phyloP scores from a whole-genome alignment of 2,329 filamentous ascomycete species.

The Alternaria sp. region DNA sequence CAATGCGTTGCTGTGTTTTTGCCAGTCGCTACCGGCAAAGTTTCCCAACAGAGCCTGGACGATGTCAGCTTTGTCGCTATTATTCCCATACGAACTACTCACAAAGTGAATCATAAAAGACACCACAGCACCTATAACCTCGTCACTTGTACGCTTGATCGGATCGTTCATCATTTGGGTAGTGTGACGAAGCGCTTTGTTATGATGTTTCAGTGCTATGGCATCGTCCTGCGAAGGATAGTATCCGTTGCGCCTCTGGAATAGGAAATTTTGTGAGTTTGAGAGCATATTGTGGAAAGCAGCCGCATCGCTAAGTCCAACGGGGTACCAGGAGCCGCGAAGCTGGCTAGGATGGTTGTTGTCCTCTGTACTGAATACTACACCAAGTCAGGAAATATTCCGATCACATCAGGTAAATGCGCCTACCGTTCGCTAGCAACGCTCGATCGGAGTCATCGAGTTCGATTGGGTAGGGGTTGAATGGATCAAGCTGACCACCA shows the following conservation, averaged over 20 bases:
- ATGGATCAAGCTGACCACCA: constrained; percentile 37
- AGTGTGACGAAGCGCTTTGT: constrained; percentile 33
- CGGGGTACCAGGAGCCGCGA: constrained; percentile 40
- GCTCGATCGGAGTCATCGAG: constrained; percentile 35
- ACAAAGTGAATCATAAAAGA: constrained; percentile 45
- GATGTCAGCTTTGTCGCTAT: constrained; percentile 8
- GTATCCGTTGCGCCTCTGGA: constrained; percentile 30
- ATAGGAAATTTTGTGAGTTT: constrained; percentile 41
- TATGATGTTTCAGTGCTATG: constrained; percentile 33
- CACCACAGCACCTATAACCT: constrained; percentile 29
- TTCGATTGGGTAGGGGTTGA: constrained; percentile 37
- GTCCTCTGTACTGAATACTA: constrained; percentile 36
- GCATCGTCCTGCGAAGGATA: constrained; percentile 34
- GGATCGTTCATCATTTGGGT: constrained; percentile 34
- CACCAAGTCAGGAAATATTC: constrained; percentile 21
- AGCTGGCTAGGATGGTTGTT: constrained; percentile 34
- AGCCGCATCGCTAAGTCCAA: constrained; percentile 34
- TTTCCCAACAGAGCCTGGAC: constrained; percentile 29
- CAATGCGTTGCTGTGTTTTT: constrained; percentile 37
- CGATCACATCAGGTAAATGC: neutral
- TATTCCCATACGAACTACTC: neutral
- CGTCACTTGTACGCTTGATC: constrained; percentile 32
- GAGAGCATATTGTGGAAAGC: constrained; percentile 40
- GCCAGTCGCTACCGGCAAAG: constrained; percentile 33
- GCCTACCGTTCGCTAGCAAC: constrained; percentile 40